Evolutionary conservation across 495 filamentous ascomycete species (phyloP).

Genomic region (Penicillium daleae): DNA sequence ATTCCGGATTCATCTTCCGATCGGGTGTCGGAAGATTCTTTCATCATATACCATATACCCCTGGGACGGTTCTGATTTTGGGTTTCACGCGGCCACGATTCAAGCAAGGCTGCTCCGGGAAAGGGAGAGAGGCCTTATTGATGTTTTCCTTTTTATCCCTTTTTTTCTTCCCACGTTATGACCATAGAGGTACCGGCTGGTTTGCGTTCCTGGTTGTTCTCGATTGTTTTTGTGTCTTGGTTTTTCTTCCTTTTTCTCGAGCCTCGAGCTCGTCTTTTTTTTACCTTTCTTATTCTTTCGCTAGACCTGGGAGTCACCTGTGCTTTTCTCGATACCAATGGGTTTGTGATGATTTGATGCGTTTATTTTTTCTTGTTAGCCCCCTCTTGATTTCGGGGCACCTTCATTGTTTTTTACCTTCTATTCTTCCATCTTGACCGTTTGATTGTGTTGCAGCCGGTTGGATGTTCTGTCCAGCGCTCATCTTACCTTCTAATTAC

Average conservation of each 20-base stretch:
- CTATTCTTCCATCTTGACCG: slow-evolving; percentile 16
- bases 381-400: not conserved
- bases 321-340: slow-evolving; percentile 37
- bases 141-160: slow-evolving; percentile 23
- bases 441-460: slow-evolving; percentile 39
- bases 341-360: slow-evolving; percentile 40
- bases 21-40: slow-evolving; percentile 17
- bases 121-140: slow-evolving; percentile 26
- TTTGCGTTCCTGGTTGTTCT: slow-evolving; percentile 41
- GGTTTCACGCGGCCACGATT: slow-evolving; percentile 31
- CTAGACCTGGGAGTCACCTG: slow-evolving; percentile 46
- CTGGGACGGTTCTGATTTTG: slow-evolving; percentile 22
- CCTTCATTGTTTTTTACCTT: slow-evolving; percentile 18
- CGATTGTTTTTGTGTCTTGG: slow-evolving; percentile 1
- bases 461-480: slow-evolving; percentile 27
- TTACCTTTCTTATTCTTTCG: slow-evolving; percentile 46
- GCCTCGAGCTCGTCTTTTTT: slow-evolving; percentile 27
- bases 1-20: slow-evolving; percentile 20
- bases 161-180: slow-evolving; percentile 38
- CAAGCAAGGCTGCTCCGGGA: slow-evolving; percentile 26
- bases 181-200: slow-evolving; percentile 53
- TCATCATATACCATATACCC: slow-evolving; percentile 12
- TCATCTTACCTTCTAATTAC: slow-evolving; percentile 24
- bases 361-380: slow-evolving; percentile 18
- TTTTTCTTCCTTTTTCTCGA: slow-evolving; percentile 28